Conservation (phyloP, 345 rosid species). For the Boechera retrofracta region DNA sequence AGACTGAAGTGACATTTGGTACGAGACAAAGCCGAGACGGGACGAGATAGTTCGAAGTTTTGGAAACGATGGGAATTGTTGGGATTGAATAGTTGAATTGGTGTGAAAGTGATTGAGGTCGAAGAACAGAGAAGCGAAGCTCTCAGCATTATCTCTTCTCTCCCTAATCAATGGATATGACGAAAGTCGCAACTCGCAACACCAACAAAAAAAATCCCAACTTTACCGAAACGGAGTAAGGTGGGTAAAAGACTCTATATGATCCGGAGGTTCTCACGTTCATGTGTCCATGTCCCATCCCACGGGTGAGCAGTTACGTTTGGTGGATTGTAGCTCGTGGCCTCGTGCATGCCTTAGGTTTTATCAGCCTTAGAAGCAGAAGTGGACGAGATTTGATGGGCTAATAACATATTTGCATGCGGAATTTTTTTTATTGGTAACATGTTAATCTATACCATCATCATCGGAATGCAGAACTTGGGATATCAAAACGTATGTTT, state of each 20-base stretch:
- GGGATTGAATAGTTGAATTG: constrained; percentile 24
- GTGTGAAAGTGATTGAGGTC: constrained; percentile 42
- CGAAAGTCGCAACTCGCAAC: not conserved
- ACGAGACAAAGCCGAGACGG: constrained; percentile 37
- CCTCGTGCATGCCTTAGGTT: not conserved
- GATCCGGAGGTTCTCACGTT: not conserved
- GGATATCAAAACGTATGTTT: not conserved
- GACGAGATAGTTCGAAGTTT: constrained; percentile 24
- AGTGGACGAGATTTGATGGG: not conserved
- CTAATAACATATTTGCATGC: not conserved
- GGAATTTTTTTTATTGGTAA: too few species aligned
- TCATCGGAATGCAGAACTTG: not conserved
- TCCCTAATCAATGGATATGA: constrained; percentile 6
- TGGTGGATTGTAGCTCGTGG: not conserved
- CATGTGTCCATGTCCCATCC: not conserved
- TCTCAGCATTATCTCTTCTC: constrained; percentile 51
- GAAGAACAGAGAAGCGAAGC: constrained; percentile 56
- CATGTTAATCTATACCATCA: too few species aligned
- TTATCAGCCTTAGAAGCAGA: not conserved
- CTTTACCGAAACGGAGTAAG: not conserved
- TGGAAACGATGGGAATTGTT: constrained; percentile 6
- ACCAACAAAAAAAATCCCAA: not conserved
- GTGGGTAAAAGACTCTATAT: not conserved
- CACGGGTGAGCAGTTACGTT: not conserved
- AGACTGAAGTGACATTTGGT: constrained; percentile 39